These are phyloP conservation scores for Colletotrichum limetticola DNA, from an alignment of 2,329 filamentous ascomycete species.

Conservation along the genomic window DNA sequence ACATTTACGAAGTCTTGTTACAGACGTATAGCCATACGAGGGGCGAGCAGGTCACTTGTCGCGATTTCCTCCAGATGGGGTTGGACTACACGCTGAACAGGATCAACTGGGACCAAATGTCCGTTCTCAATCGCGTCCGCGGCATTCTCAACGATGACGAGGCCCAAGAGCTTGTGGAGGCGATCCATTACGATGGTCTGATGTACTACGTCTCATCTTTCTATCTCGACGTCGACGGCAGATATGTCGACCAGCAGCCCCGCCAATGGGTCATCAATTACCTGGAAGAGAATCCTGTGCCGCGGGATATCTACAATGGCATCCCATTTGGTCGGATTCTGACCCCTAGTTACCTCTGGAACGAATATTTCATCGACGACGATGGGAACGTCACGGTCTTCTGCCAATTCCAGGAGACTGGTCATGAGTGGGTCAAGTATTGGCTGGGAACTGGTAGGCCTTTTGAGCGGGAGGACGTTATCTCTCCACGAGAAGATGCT, in stretches of 20 bases:
- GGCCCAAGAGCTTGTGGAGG: neutral
- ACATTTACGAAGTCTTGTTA: neutral
- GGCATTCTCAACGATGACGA: neutral
- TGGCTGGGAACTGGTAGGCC: too few species aligned
- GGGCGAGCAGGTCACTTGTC: neutral
- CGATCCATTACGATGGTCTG: neutral
- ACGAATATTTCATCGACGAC: neutral
- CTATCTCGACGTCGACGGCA: neutral
- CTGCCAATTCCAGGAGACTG: neutral
- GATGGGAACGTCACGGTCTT: neutral
- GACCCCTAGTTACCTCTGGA: neutral
- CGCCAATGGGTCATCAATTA: neutral
- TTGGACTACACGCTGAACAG: neutral
- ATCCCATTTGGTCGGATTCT: neutral
- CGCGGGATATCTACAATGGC: neutral
- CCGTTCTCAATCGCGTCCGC: neutral
- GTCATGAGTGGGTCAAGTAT: neutral
- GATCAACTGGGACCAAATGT: neutral
- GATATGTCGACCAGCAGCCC: neutral
- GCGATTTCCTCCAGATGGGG: neutral
- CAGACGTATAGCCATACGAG: neutral
- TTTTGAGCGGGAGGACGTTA: too few species aligned
- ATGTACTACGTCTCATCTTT: neutral
- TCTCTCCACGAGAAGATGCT: too few species aligned
- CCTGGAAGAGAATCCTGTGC: neutral